Evolutionary conservation across 2,329 filamentous ascomycete genomes (phyloP), one percentile per base, ranked within the genome.

Genomic region (Fusarium sarcochroum): DNA sequence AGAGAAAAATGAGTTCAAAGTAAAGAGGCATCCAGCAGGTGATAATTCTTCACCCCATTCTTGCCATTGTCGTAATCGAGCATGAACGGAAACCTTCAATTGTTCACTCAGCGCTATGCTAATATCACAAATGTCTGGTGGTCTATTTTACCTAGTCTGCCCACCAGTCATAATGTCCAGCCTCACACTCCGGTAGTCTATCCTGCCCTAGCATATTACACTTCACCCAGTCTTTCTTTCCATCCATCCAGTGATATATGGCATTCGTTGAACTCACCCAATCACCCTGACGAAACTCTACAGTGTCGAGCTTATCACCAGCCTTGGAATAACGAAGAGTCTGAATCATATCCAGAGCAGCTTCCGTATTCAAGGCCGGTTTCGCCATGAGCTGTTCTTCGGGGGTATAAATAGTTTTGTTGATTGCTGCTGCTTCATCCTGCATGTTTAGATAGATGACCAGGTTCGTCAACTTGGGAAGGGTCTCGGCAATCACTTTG

Each of bases 391-490:
- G 5, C 1, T 35, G 20, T 2, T 32, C 6, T 3, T 18, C 18
- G 1, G 4, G 1, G 1, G 3, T 2, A 4, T 1, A 3, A 3
- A 32, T 7, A 4, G 30, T 54, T 11, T 6, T 2, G 5, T 49
- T n/a, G 7, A 15, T 10, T 2, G 4, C 41, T n/a, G 6, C 13
- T 10, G 5, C 1, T 15, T 13, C 7, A 5, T 37, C 15, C 11
- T 25, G 21, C 7, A 46, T 17, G 14, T 69, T 49, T 2, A 69
- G 38, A 20, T 68, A 32, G 5, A 68, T 21, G 0, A 30, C 40
- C 3, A 69, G 5, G 3, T 46, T 38, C 1, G 4, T 47, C 9
- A 68, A 27, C 2, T 53, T 46, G 2, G 65, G 53, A 3, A 69
- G n/a, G 10, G 11, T 47, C 5, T 50, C 14, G 0, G 55, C 53